Evolutionary conservation across 2,329 filamentous ascomycete genomes (phyloP).

Genomic region (Microdochium nivale): DNA sequence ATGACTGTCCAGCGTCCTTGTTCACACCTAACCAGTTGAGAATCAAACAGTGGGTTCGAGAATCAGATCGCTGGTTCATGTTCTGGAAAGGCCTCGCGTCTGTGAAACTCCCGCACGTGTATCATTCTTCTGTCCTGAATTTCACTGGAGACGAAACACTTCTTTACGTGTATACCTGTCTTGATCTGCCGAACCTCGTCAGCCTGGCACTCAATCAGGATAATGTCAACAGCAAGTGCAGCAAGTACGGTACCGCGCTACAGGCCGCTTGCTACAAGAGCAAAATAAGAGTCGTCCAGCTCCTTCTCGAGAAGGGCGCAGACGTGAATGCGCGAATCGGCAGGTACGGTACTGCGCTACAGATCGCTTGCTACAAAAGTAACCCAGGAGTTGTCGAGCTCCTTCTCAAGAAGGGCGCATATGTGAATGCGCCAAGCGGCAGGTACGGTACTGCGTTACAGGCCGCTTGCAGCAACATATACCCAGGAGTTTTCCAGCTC

Average conservation of each 20-base stretch:
- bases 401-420: background rate
- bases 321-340: background rate
- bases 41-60: too few species aligned
- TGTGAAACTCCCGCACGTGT: too few species aligned
- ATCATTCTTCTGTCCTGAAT: too few species aligned
- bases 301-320: background rate
- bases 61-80: too few species aligned
- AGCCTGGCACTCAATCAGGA: background rate
- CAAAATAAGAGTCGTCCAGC: background rate
- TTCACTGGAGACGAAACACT: background rate
- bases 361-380: conserved; percentile 1
- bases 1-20: background rate
- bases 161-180: too few species aligned
- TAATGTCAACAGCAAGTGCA: background rate
- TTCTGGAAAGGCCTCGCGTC: too few species aligned
- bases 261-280: background rate
- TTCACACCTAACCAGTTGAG: background rate
- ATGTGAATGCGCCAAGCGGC: conserved; percentile 1
- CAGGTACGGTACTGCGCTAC: conserved; percentile 2
- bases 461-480: background rate
- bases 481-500: background rate
- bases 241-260: background rate
- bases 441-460: conserved; percentile 2
- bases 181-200: too few species aligned
- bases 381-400: background rate